Conservation (phyloP, 345 rosid species). For the Salix caprea region DNA sequence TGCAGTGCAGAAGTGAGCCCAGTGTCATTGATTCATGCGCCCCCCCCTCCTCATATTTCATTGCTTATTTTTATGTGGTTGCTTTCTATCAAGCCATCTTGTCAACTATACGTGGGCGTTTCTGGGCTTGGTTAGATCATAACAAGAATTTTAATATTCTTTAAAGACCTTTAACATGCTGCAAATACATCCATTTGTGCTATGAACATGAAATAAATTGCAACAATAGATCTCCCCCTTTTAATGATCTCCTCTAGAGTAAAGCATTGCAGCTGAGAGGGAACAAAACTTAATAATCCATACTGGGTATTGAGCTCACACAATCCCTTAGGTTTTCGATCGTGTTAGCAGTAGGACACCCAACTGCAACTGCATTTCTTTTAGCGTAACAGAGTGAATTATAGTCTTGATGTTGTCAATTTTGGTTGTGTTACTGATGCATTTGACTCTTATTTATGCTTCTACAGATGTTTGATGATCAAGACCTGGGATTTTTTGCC, state of each 20-base stretch:
- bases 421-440: not conserved
- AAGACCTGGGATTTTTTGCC: conserved; percentile 67
- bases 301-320: not conserved
- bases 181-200: not conserved
- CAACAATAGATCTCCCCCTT: not conserved
- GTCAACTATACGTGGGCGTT: too few relatives aligned
- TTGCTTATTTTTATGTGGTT: too few relatives aligned
- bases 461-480: conserved; percentile 81
- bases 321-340: too few relatives aligned
- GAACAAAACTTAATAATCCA: not conserved
- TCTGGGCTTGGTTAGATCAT: not conserved
- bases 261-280: not conserved
- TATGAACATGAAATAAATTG: not conserved
- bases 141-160: not conserved
- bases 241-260: not conserved
- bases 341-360: too few relatives aligned
- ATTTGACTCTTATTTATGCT: not conserved
- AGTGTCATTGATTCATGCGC: too few relatives aligned
- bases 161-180: not conserved
- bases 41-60: too few relatives aligned
- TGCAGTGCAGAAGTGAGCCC: not conserved
- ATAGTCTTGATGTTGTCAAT: not conserved
- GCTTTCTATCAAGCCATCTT: too few relatives aligned
- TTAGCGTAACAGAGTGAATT: not conserved
- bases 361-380: too few relatives aligned